These are phyloP conservation scores for Argentina anserina DNA, from an alignment of 306 rosid genomes.

Conservation along the genomic window DNA sequence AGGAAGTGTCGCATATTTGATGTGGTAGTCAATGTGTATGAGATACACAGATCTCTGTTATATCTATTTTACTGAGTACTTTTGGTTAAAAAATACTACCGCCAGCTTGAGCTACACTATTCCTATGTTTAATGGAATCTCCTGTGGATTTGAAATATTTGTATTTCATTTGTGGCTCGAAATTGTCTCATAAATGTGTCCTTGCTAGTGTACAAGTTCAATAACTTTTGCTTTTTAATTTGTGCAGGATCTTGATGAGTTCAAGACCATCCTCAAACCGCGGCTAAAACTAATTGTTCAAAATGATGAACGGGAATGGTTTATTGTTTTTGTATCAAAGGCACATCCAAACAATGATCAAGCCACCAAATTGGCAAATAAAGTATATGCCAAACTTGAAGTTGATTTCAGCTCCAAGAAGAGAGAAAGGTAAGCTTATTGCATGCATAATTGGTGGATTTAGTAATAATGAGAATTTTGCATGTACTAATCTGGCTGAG, in stretches of 20 bases:
- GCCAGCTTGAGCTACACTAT: neutral
- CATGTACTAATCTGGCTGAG: neutral
- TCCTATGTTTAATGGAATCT: neutral
- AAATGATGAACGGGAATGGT: conserved; percentile 99
- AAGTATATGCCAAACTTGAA: conserved; percentile 89
- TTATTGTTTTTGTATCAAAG: conserved; percentile 87
- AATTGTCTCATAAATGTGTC: conserved; percentile 15
- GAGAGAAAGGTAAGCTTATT: conserved; percentile 79
- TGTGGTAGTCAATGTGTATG: neutral
- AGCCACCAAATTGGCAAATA: conserved; percentile 78
- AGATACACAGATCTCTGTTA: neutral
- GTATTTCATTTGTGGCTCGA: neutral
- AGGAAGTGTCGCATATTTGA: neutral
- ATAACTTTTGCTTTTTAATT: conserved; percentile 15
- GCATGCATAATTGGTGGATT: conserved; percentile 8
- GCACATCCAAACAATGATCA: conserved; percentile 87
- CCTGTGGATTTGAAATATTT: neutral
- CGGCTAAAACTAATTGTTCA: conserved; percentile 93
- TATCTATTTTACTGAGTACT: neutral
- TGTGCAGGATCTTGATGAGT: conserved; percentile 91
- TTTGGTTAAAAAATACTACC: neutral
- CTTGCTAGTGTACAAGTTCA: conserved; percentile 22
- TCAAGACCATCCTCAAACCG: conserved; percentile 94
- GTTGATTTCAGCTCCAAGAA: conserved; percentile 89
- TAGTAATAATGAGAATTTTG: neutral